These are phyloP conservation scores for Hyphochytrium catenoides DNA, from an alignment of 352 stramenopile genomes.

Conservation along the genomic window DNA sequence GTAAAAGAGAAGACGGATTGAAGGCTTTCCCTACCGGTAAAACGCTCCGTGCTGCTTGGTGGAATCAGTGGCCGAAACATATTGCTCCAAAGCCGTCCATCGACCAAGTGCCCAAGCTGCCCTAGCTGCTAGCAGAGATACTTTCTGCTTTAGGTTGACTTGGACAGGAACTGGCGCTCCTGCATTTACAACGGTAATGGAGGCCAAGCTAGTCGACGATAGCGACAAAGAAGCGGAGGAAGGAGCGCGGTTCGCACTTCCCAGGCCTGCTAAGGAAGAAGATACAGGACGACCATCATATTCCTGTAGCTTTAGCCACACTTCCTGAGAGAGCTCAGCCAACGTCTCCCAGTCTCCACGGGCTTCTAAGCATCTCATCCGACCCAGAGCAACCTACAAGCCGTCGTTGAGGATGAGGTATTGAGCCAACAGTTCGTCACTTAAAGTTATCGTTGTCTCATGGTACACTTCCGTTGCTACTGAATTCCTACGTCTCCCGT, in stretches of 20 bases:
- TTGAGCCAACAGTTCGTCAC: too few relatives aligned
- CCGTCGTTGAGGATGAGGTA: background rate
- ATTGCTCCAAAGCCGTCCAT: constrained; percentile 53
- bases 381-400: constrained; percentile 22
- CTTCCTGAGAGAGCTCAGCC: constrained; percentile 51
- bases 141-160: constrained; percentile 1
- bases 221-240: background rate
- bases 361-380: constrained; percentile 90
- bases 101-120: constrained; percentile 56
- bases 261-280: constrained; percentile 5
- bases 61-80: too few relatives aligned
- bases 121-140: constrained; percentile 14
- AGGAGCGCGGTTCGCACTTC: background rate
- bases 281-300: constrained; percentile 2
- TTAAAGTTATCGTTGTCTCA: too few relatives aligned
- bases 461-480: too few relatives aligned
- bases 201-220: constrained; percentile 2
- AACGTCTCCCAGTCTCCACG: constrained; percentile 84
- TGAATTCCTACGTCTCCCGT: too few relatives aligned
- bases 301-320: constrained; percentile 18
- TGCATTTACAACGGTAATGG: constrained; percentile 15
- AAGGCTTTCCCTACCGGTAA: too few relatives aligned
- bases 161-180: constrained; percentile 44
- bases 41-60: too few relatives aligned
- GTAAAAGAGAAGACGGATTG: too few relatives aligned